Conservation (phyloP, 768 basidiomycete species). For the Mycena epipterygia region DNA sequence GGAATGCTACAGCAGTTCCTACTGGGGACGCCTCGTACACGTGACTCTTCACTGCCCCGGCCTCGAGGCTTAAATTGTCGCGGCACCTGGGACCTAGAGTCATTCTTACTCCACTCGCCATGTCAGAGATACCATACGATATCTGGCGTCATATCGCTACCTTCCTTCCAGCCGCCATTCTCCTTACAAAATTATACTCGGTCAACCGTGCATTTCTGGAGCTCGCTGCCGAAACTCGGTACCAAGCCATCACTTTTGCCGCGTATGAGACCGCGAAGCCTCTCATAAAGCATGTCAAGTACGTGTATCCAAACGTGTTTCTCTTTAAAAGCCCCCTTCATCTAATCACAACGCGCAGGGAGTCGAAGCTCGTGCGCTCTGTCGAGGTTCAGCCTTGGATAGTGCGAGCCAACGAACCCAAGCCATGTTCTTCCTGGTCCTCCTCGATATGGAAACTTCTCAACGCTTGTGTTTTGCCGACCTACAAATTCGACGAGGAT, state of each 20-base stretch:
- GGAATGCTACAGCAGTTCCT: too few relatives aligned
- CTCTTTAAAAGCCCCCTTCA: neutral
- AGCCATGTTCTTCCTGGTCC: slow-evolving; percentile 38
- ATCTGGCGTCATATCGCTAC: slow-evolving; percentile 46
- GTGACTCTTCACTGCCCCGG: slow-evolving; percentile 25
- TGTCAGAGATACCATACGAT: slow-evolving; percentile 37
- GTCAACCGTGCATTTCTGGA: slow-evolving; percentile 47
- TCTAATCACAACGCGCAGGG: slow-evolving; percentile 32
- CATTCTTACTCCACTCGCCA: slow-evolving; percentile 18
- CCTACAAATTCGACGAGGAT: slow-evolving; percentile 43
- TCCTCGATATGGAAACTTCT: slow-evolving; percentile 46
- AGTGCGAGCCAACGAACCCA: slow-evolving; percentile 47
- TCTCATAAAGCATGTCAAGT: slow-evolving; percentile 47
- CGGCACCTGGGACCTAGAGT: neutral
- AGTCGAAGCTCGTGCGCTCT: slow-evolving; percentile 48
- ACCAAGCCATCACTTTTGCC: slow-evolving; percentile 38
- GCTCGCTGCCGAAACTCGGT: slow-evolving; percentile 43
- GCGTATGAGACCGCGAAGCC: slow-evolving; percentile 48
- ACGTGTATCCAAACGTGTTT: slow-evolving; percentile 24
- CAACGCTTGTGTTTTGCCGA: slow-evolving; percentile 48
- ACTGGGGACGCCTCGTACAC: slow-evolving; percentile 1
- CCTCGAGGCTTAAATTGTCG: slow-evolving; percentile 16
- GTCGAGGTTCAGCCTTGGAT: slow-evolving; percentile 58
- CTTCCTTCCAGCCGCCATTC: slow-evolving; percentile 41
- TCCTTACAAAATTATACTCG: slow-evolving; percentile 39